Evolutionary conservation across 768 basidiomycete genomes (phyloP).

Genomic region (Fomitopsis serialis): DNA sequence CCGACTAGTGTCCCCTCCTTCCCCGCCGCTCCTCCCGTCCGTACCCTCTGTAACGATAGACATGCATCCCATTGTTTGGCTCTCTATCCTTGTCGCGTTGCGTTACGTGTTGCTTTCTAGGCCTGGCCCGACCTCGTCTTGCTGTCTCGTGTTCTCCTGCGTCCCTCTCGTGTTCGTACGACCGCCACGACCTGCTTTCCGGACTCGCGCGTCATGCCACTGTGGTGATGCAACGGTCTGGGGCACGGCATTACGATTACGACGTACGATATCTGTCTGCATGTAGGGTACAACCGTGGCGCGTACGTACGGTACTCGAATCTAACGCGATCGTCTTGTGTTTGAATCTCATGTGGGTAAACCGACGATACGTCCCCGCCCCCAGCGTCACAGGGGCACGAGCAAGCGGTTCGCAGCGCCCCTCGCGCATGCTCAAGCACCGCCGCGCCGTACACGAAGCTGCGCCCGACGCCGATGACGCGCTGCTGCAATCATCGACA

Average conservation of each 20-base stretch:
- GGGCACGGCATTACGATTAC: slow-evolving; percentile 1
- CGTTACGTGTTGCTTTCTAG: slow-evolving; percentile 20
- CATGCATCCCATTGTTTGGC: slow-evolving; percentile 42
- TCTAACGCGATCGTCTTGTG: background rate
- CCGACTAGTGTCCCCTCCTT: background rate
- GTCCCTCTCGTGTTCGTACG: slow-evolving; percentile 2
- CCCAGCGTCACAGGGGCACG: background rate
- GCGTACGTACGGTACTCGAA: background rate
- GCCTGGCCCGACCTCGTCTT: slow-evolving; percentile 4
- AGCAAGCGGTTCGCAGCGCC: background rate
- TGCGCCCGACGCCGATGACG: too few relatives aligned
- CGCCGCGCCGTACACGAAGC: too few relatives aligned
- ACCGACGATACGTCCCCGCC: background rate
- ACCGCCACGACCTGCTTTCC: slow-evolving; percentile 1
- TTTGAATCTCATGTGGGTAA: background rate
- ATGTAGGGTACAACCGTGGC: background rate
- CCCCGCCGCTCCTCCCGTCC: slow-evolving; percentile 2
- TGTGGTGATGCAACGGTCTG: background rate
- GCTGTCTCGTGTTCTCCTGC: slow-evolving; percentile 5
- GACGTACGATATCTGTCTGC: slow-evolving; percentile 1
- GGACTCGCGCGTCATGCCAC: background rate
- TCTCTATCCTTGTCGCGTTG: slow-evolving; percentile 25
- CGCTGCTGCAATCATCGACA: too few relatives aligned
- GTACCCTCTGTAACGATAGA: slow-evolving; percentile 62
- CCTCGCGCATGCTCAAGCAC: too few relatives aligned